Evolutionary conservation across 1,284 basidiomycete genomes (phyloP).

Genomic region (Cutaneotrichosporon arboriforme): DNA sequence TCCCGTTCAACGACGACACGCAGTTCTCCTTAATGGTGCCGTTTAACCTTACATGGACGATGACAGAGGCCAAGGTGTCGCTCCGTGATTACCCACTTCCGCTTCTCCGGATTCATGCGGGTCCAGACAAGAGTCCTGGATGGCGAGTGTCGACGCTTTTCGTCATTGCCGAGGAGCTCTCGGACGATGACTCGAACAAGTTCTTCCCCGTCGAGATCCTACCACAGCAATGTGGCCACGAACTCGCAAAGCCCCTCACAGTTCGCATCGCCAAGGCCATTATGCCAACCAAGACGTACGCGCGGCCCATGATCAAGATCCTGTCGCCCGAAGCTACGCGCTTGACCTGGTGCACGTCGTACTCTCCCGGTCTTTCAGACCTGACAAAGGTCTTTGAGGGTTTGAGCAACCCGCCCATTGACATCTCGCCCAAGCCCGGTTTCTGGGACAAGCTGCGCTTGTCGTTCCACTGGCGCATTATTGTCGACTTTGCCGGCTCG

Average conservation of each 20-base stretch:
- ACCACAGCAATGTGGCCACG: conserved; percentile 53
- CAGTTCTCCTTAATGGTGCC: conserved; percentile 78
- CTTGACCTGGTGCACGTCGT: conserved; percentile 86
- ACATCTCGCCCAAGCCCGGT: conserved; percentile 79
- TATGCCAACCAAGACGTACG: conserved; percentile 93
- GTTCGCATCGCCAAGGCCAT: conserved; percentile 81
- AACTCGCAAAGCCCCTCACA: conserved; percentile 57
- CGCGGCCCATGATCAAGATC: conserved; percentile 66
- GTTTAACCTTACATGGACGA: conserved; percentile 67
- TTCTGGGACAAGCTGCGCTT: conserved; percentile 95
- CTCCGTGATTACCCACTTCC: conserved; percentile 68
- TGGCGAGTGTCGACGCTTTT: conserved; percentile 63
- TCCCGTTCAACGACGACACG: conserved; percentile 61
- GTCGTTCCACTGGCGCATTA: conserved; percentile 76
- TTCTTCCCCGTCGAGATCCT: conserved; percentile 66
- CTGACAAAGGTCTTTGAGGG: conserved; percentile 78
- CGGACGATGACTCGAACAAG: conserved; percentile 58
- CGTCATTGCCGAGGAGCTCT: conserved; percentile 86
- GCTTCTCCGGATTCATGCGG: conserved; percentile 50
- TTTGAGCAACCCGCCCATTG: conserved; percentile 70
- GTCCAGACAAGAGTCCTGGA: conserved; percentile 6
- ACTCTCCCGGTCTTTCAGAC: conserved; percentile 80
- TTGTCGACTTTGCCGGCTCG: conserved; percentile 65
- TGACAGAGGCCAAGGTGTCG: conserved; percentile 59
- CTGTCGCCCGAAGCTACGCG: conserved; percentile 63